Evolutionary conservation across 495 filamentous ascomycete genomes (phyloP).

Genomic region (Penicillium alfredii): DNA sequence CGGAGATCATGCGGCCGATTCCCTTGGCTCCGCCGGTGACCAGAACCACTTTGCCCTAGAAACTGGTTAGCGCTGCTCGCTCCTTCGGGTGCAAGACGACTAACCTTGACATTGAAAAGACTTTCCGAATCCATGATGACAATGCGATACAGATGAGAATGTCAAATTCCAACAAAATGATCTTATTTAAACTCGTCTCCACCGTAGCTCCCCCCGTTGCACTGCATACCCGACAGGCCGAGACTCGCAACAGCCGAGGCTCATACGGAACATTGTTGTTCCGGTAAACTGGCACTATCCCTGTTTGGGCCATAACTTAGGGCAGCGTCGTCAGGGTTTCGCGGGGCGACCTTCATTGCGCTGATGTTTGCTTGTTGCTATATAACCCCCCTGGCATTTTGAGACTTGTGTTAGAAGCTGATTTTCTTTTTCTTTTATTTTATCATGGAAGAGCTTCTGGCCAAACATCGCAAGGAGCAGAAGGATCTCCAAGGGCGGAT

Average conservation of each 20-base stretch:
- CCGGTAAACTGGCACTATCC: constrained; percentile 11
- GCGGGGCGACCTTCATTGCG: constrained; percentile 23
- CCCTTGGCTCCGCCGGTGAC: constrained; percentile 67
- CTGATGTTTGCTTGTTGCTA: constrained; percentile 6
- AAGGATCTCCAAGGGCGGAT: constrained; percentile 76
- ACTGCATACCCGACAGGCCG: constrained; percentile 23
- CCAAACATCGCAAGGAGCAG: constrained; percentile 81
- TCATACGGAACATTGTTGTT: constrained; percentile 8
- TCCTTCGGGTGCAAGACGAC: too few species aligned
- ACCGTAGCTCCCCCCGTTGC: constrained; percentile 9
- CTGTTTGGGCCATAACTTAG: constrained; percentile 20
- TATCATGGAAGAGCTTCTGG: constrained; percentile 65
- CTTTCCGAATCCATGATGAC: constrained; percentile 46
- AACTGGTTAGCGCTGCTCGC: constrained; percentile 3
- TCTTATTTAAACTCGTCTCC: too few species aligned
- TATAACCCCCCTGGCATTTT: too few species aligned
- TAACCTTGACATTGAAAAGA: constrained; percentile 58
- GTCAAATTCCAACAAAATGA: too few species aligned
- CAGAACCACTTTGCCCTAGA: constrained; percentile 68
- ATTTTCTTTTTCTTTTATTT: constrained; percentile 1
- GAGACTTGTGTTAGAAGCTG: background rate
- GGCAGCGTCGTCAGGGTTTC: constrained; percentile 28
- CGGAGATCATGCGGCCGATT: constrained; percentile 75
- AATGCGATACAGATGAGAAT: constrained; percentile 1
- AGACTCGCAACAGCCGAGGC: constrained; percentile 18